Percentiles rank a stretch among this genome's conserved stretches.
These are phyloP conservation scores for Colletotrichum incanum DNA, from an alignment of 2,329 filamentous ascomycete species.

Conservation along the genomic window DNA sequence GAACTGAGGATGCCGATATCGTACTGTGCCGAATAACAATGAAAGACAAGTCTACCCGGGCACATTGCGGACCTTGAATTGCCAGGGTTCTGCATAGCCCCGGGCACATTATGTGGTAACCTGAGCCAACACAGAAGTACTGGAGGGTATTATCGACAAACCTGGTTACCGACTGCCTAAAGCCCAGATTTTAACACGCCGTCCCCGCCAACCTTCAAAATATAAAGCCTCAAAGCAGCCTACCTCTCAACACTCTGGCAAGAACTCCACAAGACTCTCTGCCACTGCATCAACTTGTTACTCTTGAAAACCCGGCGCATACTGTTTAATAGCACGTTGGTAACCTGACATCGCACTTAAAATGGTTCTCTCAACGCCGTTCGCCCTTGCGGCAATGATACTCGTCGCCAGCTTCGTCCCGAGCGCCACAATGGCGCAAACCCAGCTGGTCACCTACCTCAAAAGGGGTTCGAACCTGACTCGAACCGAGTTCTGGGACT, in stretches of 20 bases:
- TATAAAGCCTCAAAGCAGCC: neutral
- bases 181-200: neutral
- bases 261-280: neutral
- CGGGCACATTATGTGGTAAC: neutral
- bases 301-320: neutral
- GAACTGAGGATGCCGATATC: neutral
- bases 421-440: slow-evolving; percentile 51
- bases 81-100: neutral
- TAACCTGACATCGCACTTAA: neutral
- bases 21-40: neutral
- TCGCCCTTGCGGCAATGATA: neutral
- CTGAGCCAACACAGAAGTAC: neutral
- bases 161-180: neutral
- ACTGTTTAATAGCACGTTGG: neutral
- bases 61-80: neutral
- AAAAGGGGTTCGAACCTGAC: slow-evolving; percentile 48
- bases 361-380: neutral
- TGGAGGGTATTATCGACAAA: neutral
- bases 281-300: neutral
- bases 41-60: neutral
- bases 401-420: neutral
- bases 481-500: slow-evolving; percentile 49
- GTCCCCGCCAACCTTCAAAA: no score
- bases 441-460: slow-evolving; percentile 51
- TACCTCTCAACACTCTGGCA: neutral